Conservation (phyloP, 2,329 filamentous ascomycete genomes). For the Botrytis squamosa region DNA sequence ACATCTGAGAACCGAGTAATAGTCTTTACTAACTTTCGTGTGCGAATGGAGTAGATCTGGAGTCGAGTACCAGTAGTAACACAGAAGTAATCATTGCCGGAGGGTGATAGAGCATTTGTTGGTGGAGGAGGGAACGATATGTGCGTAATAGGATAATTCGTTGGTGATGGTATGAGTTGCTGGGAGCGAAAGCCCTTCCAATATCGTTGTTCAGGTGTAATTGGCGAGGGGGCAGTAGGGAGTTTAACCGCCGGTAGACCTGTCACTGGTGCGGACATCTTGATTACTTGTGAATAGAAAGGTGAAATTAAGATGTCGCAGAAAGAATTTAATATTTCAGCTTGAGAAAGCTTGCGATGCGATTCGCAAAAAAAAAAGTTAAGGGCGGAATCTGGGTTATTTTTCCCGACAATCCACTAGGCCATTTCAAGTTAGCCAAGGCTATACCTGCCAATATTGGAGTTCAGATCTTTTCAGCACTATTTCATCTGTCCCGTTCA, state of each 20-base stretch:
- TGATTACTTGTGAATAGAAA: constrained; percentile 19
- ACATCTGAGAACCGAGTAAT: constrained; percentile 92
- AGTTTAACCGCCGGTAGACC: constrained; percentile 62
- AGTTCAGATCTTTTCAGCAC: not conserved
- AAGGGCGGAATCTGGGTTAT: not conserved
- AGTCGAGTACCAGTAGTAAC: constrained; percentile 93
- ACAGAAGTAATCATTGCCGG: constrained; percentile 73
- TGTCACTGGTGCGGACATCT: constrained; percentile 37
- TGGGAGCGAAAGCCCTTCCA: constrained; percentile 95
- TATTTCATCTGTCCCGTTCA: not conserved
- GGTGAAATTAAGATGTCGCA: constrained; percentile 16
- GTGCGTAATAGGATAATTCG: constrained; percentile 78
- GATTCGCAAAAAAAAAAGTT: constrained; percentile 20
- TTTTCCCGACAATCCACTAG: constrained; percentile 11
- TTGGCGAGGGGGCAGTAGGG: constrained; percentile 74
- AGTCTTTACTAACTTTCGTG: constrained; percentile 87
- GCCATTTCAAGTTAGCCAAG: constrained; percentile 7
- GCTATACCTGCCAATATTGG: constrained; percentile 1
- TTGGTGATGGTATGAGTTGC: constrained; percentile 77
- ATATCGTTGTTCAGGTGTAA: constrained; percentile 91
- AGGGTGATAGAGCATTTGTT: constrained; percentile 42
- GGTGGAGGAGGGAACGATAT: constrained; percentile 68
- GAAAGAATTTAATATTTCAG: constrained; percentile 6
- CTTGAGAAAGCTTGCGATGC: constrained; percentile 11
- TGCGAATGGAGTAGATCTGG: constrained; percentile 90